These are phyloP conservation scores for Rhodotorula sp. DNA, from an alignment of 1,284 basidiomycete species.

Conservation along the genomic window DNA sequence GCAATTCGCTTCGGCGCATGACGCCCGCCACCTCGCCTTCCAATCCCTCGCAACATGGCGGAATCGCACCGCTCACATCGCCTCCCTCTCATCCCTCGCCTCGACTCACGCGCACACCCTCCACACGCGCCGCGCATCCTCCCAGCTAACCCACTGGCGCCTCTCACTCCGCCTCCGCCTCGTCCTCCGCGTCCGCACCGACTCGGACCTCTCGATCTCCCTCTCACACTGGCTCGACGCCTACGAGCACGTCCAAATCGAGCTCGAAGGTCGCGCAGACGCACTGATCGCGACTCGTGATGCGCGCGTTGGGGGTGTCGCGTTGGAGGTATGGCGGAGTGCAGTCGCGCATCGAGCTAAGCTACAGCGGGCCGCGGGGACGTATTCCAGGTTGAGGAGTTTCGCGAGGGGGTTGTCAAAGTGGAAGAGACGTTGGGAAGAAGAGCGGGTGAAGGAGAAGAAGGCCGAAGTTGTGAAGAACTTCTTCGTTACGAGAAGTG, in stretches of 20 bases:
- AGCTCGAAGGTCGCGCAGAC: not conserved
- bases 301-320: not conserved
- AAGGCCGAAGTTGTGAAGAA: conserved; percentile 23
- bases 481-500: conserved; percentile 16
- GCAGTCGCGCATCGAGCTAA: not conserved
- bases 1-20: not conserved
- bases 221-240: conserved; percentile 4
- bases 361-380: not conserved
- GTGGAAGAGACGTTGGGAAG: conserved; percentile 11
- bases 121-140: not conserved
- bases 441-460: not conserved
- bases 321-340: conserved; percentile 7
- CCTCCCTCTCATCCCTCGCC: not conserved
- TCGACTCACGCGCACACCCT: not conserved
- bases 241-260: conserved; percentile 10
- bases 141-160: not conserved
- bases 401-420: not conserved
- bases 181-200: not conserved
- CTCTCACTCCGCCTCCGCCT: conserved; percentile 4
- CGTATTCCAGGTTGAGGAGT: not conserved
- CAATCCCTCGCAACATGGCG: not conserved
- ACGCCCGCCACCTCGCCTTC: not conserved
- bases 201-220: not conserved
- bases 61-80: not conserved
- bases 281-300: not conserved